phyloP scores from a whole-genome alignment of 495 filamentous ascomycete species.

The Talaromyces adpressus region DNA sequence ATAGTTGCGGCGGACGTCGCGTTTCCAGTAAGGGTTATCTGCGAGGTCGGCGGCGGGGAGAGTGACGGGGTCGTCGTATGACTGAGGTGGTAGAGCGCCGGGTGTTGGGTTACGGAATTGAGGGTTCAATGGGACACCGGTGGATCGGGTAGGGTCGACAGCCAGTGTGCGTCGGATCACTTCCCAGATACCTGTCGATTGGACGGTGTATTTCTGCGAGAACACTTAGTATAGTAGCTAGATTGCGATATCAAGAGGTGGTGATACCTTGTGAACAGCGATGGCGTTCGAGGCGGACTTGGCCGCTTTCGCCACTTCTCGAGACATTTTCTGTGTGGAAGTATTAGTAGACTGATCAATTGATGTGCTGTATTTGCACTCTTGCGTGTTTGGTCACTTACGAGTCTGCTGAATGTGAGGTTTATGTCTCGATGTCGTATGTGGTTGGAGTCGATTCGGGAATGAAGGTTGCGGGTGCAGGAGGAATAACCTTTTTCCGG shows the following conservation, averaged over 20 bases:
- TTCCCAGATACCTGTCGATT: constrained; percentile 86
- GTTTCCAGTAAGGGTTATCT: constrained; percentile 98
- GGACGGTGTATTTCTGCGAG: constrained; percentile 90
- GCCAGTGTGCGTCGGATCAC: constrained; percentile 68
- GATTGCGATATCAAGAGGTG: not conserved
- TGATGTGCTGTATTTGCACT: not conserved
- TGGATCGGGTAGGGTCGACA: constrained; percentile 83
- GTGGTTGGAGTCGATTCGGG: not conserved
- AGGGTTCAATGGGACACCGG: constrained; percentile 85
- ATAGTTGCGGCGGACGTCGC: constrained; percentile 79
- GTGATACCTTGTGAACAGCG: constrained; percentile 29
- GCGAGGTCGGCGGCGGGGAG: constrained; percentile 89
- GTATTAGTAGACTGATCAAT: constrained; percentile 7
- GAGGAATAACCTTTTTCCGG: constrained; percentile 1
- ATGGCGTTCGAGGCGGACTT: constrained; percentile 35
- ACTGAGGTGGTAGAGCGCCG: constrained; percentile 64
- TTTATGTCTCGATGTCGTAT: not conserved
- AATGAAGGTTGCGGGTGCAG: not conserved
- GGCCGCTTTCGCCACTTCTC: constrained; percentile 34
- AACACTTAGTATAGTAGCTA: not conserved
- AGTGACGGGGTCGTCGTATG: constrained; percentile 87
- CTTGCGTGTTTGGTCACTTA: not conserved
- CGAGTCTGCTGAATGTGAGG: not conserved
- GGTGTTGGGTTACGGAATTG: constrained; percentile 87
- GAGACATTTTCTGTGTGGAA: constrained; percentile 24